Percentiles rank a stretch among this genome's conserved stretches.
phyloP scores from a whole-genome alignment of 2,329 filamentous ascomycete genomes.

The Xylaria sp. region DNA sequence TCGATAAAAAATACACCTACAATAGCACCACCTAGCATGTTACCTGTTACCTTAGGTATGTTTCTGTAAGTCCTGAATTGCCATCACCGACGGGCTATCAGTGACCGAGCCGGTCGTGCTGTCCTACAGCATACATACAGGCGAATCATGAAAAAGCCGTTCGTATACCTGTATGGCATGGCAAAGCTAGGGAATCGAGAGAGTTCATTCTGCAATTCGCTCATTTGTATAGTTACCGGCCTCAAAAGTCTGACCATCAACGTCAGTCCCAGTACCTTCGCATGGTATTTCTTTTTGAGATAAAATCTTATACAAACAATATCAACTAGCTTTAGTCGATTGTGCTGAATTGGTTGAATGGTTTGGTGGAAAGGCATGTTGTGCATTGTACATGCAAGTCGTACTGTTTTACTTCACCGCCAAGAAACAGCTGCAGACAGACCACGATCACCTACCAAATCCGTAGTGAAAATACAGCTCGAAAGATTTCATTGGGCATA shows the following conservation, averaged over 20 bases:
- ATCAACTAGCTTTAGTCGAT: background rate
- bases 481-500: background rate
- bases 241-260: too few relatives aligned
- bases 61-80: too few relatives aligned
- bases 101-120: background rate
- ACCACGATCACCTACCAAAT: background rate
- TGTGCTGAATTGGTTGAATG: too few relatives aligned
- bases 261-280: too few relatives aligned
- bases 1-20: conserved; percentile 26
- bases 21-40: background rate
- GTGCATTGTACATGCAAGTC: background rate
- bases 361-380: too few relatives aligned
- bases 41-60: too few relatives aligned
- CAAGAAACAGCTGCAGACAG: background rate
- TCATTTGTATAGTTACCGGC: too few relatives aligned
- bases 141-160: background rate
- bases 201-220: too few relatives aligned
- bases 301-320: too few relatives aligned
- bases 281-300: too few relatives aligned
- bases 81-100: too few relatives aligned
- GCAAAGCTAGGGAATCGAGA: background rate
- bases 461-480: background rate
- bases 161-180: too few relatives aligned
- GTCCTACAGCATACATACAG: background rate
- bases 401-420: background rate